A percentile compares a stretch with the other conserved stretches of the same genome.
Evolutionary conservation across 23 red algal genomes (phyloP).

Genomic region (Chondrus crispus): DNA sequence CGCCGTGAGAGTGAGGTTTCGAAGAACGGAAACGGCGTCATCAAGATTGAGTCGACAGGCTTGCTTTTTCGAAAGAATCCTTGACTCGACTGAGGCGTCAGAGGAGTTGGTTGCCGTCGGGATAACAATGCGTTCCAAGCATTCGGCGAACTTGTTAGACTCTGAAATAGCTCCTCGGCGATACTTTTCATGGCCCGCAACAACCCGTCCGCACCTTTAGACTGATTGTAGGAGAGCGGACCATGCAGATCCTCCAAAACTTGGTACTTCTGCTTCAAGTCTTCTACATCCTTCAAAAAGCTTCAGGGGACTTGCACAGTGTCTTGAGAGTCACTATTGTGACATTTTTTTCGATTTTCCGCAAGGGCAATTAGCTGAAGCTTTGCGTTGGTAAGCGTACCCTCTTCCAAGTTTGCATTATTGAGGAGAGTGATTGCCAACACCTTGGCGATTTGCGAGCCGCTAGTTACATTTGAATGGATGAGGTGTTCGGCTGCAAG

Average conservation of each 20-base stretch:
- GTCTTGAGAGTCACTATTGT: too few species aligned
- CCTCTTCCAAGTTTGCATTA: background rate
- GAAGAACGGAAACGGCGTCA: background rate
- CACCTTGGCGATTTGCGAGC: background rate
- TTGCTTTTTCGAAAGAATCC: background rate
- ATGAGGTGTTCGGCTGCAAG: background rate
- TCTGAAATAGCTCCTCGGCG: background rate
- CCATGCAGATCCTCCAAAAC: background rate
- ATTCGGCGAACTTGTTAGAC: background rate
- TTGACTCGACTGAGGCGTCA: background rate
- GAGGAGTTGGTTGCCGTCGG: too few species aligned
- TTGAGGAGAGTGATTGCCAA: background rate
- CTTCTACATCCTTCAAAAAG: too few species aligned
- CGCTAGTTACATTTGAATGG: background rate
- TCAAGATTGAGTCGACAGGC: background rate
- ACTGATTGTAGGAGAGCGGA: background rate
- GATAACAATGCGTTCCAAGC: background rate
- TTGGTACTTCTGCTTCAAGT: background rate
- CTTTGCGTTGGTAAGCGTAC: background rate
- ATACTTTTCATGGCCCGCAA: background rate
- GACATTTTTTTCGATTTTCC: background rate
- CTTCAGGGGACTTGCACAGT: too few species aligned
- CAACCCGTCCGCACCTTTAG: background rate
- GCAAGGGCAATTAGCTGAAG: background rate
- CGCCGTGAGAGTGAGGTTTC: background rate